Evolutionary conservation across 768 basidiomycete species (phyloP), one percentile per base, ranked within the genome.

Genomic region (Jaapia argillacea): DNA sequence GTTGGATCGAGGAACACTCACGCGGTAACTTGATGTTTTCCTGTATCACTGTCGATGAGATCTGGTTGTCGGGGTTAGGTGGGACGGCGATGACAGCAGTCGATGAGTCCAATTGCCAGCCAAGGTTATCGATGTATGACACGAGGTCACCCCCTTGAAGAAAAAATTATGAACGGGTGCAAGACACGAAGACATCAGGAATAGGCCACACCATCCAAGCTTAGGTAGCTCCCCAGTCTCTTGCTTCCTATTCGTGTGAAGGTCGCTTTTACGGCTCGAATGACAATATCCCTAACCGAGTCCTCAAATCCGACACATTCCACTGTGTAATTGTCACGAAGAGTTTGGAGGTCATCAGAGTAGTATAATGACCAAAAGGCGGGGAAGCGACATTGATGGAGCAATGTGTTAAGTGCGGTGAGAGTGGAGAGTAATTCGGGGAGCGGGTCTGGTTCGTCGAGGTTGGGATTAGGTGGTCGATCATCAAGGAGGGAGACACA

Each of bases 401-500:
- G 72, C 45, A 86, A 72, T 52, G 70, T 72, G 58, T 81, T 73
- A 35, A 92, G 72, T 41, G 67, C 66, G 52, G 79, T 74, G 49
- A 89, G 71, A 42, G 77, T 58, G 41, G 87, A 81, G 25, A 90
- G 72, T 48, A 87, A 70, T 37, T 68, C 45, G 16, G 84, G 79
- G 21, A 89, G 70, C 41, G 87, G 88, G 69, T 90, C 86, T 22
- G 84, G 82, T 55, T 90, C 86, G 52, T 89, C 86, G 7, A 78
- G 64, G 51, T 69, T 71, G 35, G 70, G 46, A 46, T 62, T 76
- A 40, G 63, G 55, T 14, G 72, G 60, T 38, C 81, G 75, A 51
- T 91, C 89, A 47, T 90, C 86, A 28, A 93, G 70, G n/a, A 99
- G 75, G 39, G 93, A 87, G 52, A 94, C 77, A 54, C 87, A 93